Evolutionary conservation across 2,329 filamentous ascomycete genomes (phyloP).

Genomic region (Diaporthe citri): DNA sequence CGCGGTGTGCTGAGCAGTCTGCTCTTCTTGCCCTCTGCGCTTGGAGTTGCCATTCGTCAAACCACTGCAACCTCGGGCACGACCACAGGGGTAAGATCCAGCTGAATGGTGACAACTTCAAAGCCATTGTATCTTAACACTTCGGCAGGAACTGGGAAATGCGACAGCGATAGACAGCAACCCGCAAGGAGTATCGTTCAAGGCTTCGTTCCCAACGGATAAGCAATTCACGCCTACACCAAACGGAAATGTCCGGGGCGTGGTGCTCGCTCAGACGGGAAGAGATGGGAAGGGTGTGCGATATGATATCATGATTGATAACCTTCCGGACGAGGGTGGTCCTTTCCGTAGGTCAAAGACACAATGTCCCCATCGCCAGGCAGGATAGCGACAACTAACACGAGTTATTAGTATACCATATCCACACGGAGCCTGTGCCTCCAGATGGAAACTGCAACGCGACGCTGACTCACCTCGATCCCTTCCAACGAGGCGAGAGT

Average conservation of each 20-base stretch:
- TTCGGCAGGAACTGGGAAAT: slow-evolving; percentile 31
- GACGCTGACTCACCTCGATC: slow-evolving; percentile 78
- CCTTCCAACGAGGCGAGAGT: slow-evolving; percentile 73
- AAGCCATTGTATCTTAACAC: neutral
- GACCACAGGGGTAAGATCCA: slow-evolving; percentile 19
- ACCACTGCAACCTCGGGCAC: neutral
- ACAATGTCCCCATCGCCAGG: neutral
- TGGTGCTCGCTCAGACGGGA: slow-evolving; percentile 45
- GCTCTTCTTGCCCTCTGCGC: neutral
- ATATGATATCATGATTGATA: slow-evolving; percentile 48
- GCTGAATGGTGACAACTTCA: neutral
- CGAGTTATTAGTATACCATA: slow-evolving; percentile 71
- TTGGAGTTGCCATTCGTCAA: slow-evolving; percentile 14
- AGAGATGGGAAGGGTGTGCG: slow-evolving; percentile 48
- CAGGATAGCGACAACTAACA: slow-evolving; percentile 39
- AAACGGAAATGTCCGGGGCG: slow-evolving; percentile 41
- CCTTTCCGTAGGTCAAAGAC: slow-evolving; percentile 48
- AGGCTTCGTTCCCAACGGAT: slow-evolving; percentile 27
- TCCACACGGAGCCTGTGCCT: slow-evolving; percentile 76
- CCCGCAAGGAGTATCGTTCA: slow-evolving; percentile 26
- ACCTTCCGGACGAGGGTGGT: slow-evolving; percentile 49
- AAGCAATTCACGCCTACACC: slow-evolving; percentile 32
- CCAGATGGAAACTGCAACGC: slow-evolving; percentile 77
- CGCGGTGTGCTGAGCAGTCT: neutral
- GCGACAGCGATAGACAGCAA: slow-evolving; percentile 34